phyloP scores from a whole-genome alignment of 2,329 filamentous ascomycete species.

The Clonostachys sp. region DNA sequence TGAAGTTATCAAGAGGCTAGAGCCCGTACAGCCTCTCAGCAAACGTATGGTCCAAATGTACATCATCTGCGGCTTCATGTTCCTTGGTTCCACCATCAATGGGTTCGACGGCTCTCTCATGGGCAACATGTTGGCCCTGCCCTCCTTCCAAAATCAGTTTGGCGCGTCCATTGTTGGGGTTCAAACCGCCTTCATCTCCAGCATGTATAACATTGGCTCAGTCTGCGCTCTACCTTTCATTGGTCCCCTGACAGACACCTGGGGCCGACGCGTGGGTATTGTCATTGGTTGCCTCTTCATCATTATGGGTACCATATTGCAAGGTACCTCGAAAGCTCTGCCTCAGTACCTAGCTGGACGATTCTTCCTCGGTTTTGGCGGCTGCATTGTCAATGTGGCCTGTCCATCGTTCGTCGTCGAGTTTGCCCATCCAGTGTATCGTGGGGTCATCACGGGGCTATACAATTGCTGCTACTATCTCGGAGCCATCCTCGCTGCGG shows the following conservation, averaged over 20 bases:
- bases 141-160: conserved; percentile 14
- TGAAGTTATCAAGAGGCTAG: conserved; percentile 1
- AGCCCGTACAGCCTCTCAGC: not conserved
- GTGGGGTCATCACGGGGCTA: conserved; percentile 37
- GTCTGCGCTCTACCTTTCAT: conserved; percentile 25
- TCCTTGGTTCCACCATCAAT: conserved; percentile 6
- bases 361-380: conserved; percentile 52
- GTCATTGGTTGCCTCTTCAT: conserved; percentile 38
- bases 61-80: conserved; percentile 2
- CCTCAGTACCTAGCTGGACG: conserved; percentile 51
- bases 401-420: conserved; percentile 61
- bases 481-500: conserved; percentile 46
- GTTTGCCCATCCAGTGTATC: conserved; percentile 57
- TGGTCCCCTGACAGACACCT: conserved; percentile 42
- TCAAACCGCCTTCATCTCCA: conserved; percentile 28
- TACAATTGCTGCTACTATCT: conserved; percentile 39
- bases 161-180: conserved; percentile 35
- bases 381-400: conserved; percentile 52
- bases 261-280: conserved; percentile 41
- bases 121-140: conserved; percentile 34
- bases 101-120: conserved; percentile 44
- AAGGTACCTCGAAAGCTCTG: conserved; percentile 23
- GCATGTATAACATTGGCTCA: conserved; percentile 48
- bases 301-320: conserved; percentile 25
- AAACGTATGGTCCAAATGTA: conserved; percentile 1